phyloP scores from a whole-genome alignment of 2,329 filamentous ascomycete species.

The Ilyonectria destructans region DNA sequence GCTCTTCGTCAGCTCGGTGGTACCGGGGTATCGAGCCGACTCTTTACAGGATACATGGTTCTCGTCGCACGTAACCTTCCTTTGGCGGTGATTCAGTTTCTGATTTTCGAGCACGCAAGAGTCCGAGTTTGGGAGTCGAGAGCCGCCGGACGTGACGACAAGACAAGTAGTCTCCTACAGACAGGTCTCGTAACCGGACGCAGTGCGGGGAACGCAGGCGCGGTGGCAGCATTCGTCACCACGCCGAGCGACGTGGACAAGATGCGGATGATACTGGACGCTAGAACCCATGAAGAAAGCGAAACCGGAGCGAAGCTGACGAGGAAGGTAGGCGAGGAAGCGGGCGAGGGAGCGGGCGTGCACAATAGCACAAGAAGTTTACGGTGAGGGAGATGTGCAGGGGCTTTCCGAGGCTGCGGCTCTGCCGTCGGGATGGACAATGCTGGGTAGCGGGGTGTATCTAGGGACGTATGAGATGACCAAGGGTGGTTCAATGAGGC shows the following conservation, averaged over 20 bases:
- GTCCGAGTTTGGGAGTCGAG: slow-evolving; percentile 63
- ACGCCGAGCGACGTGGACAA: slow-evolving; percentile 93
- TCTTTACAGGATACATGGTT: slow-evolving; percentile 83
- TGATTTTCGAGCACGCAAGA: slow-evolving; percentile 84
- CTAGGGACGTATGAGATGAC: slow-evolving; percentile 89
- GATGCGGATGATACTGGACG: slow-evolving; percentile 88
- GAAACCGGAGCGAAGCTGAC: slow-evolving; percentile 41
- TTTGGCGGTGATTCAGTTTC: slow-evolving; percentile 91
- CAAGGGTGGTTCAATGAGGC: slow-evolving; percentile 73
- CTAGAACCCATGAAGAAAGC: slow-evolving; percentile 53
- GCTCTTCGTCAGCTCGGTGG: slow-evolving; percentile 67
- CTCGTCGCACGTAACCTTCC: slow-evolving; percentile 88
- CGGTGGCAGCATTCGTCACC: slow-evolving; percentile 84
- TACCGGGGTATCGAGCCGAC: slow-evolving; percentile 70
- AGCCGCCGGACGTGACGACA: slow-evolving; percentile 45
- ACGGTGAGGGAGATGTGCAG: slow-evolving; percentile 76
- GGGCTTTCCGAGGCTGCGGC: slow-evolving; percentile 85
- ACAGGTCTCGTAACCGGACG: slow-evolving; percentile 80
- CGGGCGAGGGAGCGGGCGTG: slow-evolving; percentile 60
- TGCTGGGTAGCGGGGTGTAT: slow-evolving; percentile 87
- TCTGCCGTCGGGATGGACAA: slow-evolving; percentile 85
- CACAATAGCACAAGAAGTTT: slow-evolving; percentile 76
- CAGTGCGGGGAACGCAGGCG: slow-evolving; percentile 82
- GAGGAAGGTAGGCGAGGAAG: slow-evolving; percentile 54
- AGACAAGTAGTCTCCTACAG: slow-evolving; percentile 67